Conservation (phyloP, 75 land plant species). For the Cupressus sempervirens region DNA sequence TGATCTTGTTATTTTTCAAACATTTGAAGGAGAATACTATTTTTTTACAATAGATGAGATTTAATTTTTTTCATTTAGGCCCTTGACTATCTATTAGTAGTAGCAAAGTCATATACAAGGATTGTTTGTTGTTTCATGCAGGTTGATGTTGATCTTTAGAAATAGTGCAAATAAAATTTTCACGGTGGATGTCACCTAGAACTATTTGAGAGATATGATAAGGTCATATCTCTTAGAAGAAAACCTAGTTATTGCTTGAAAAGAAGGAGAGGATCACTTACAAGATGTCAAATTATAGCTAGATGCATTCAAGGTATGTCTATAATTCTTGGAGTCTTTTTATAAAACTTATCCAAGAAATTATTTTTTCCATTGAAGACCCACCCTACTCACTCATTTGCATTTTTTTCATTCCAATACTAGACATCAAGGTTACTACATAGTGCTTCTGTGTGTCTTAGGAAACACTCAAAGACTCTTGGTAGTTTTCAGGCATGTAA, state of each 20-base stretch:
- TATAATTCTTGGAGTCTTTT: background rate
- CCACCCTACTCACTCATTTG: background rate
- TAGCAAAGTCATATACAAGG: background rate
- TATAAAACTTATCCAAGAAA: background rate
- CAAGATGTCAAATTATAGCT: conserved; percentile 79
- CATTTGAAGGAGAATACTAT: conserved; percentile 99
- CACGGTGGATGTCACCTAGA: conserved; percentile 94
- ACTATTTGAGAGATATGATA: conserved; percentile 89
- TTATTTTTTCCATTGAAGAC: background rate
- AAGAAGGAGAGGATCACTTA: conserved; percentile 83
- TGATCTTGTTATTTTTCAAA: conserved; percentile 97
- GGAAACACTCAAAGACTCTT: conserved; percentile 83
- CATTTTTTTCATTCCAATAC: conserved; percentile 46
- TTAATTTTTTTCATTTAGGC: background rate
- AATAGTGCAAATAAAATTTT: conserved; percentile 83
- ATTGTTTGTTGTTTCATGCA: conserved; percentile 21
- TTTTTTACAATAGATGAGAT: conserved; percentile 82
- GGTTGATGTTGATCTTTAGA: conserved; percentile 88
- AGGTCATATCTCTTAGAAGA: conserved; percentile 78
- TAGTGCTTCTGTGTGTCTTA: conserved; percentile 67
- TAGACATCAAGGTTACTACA: conserved; percentile 94
- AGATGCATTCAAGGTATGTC: conserved; percentile 80
- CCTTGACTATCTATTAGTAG: background rate
- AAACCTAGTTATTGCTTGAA: conserved; percentile 85
- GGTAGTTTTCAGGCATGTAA: conserved; percentile 98